Evolutionary conservation across 148 eudicot genomes (phyloP).

Genomic region (Persicaria maculosa): DNA sequence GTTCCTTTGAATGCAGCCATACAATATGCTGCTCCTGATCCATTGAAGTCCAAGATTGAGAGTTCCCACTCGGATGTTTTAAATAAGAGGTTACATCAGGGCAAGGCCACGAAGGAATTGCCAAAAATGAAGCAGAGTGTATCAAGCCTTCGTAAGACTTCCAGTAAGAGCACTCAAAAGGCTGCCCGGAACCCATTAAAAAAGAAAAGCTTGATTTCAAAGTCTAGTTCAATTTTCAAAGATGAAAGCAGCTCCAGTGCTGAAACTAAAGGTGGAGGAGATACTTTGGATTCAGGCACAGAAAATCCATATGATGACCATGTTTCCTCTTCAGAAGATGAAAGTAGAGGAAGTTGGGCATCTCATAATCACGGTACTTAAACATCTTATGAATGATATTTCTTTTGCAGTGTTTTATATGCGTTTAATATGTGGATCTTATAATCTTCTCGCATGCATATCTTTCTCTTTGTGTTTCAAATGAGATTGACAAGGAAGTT

Average conservation of each 20-base stretch:
- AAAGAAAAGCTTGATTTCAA: neutral
- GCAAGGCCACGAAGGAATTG: neutral
- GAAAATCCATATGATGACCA: neutral
- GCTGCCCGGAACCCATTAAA: slow-evolving; percentile 6
- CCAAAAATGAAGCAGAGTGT: neutral
- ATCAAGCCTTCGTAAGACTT: neutral
- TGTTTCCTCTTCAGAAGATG: slow-evolving; percentile 7
- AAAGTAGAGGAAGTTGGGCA: slow-evolving; percentile 10
- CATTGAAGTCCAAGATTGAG: neutral
- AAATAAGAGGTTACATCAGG: slow-evolving; percentile 4
- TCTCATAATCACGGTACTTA: neutral
- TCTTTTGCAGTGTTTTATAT: neutral
- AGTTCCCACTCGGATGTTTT: neutral
- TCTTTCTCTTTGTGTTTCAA: neutral
- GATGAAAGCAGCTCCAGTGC: slow-evolving; percentile 11
- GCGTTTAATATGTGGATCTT: neutral
- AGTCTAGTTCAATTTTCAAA: slow-evolving; percentile 9
- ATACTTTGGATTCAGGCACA: neutral
- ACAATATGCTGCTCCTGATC: neutral
- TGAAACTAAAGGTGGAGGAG: slow-evolving; percentile 4
- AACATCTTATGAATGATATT: slow-evolving; percentile 11
- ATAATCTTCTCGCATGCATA: neutral
- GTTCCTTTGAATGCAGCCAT: neutral
- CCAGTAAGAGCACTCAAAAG: neutral
- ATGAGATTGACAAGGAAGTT: neutral